Base-by-base conservation (phyloP, 2,329 filamentous ascomycete genomes). In the Epichloe coenophiala region DNA sequence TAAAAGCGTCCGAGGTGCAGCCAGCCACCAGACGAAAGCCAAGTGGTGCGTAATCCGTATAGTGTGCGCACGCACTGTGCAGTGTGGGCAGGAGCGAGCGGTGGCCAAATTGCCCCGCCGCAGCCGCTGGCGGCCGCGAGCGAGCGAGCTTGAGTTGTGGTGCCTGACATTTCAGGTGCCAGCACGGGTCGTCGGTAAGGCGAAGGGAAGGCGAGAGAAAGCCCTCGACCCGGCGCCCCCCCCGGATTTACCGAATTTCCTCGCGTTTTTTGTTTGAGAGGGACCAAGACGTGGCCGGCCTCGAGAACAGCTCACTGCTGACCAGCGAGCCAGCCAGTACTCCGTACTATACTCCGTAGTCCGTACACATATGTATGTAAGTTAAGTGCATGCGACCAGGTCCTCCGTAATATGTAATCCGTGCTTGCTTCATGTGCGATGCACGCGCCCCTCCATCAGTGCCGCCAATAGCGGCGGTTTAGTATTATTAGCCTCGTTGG, bases 101-200 rank as follows among this genome's bases (percentile, higher is more conserved):
- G 40, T 49, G 40, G 49, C 36, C 45, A 17, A 51, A 36, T 13
- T 39, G 45, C 50, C 45, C 45, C 45, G 37, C 45, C 11, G 15
- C 31, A n/a, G 13, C 47, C 47, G 47, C 36, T 37, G 13, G 19
- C n/a, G 21, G 13, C 19, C 13, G n/a, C 27, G 19, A 8, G 39
- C 27, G 19, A 8, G 39, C 36, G 33, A 9, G 27, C 27, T 9
- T 31, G 27, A 31, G 31, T 37, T 7, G 19, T 38, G 45, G 9
- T 44, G 47, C 47, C 47, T 44, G 40, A 44, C 17, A 48, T 48
- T 5, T 41, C 37, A 47, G 45, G 45, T 41, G 37, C 15, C 12
- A 27, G 27, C 7, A 27, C 27, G 27, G 27, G 27, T 27, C 7
- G 7, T 27, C 27, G 27, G 7, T 27, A 27, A 27, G 27, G 27